Conservation (phyloP, 768 basidiomycete species). For the Rhodotorula paludigena region DNA sequence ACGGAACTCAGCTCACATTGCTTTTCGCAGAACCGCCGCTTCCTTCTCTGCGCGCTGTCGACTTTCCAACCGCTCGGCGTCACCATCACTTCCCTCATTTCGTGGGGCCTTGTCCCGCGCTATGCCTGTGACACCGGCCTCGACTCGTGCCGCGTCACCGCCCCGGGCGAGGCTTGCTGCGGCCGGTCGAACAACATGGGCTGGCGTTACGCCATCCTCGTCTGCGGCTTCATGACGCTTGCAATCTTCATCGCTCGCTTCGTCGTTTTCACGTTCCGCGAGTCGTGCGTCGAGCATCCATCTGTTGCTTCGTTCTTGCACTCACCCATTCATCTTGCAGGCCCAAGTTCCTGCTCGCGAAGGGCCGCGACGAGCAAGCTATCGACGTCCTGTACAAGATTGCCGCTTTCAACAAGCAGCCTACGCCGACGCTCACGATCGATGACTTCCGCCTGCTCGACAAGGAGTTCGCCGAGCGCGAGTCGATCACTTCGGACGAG, state of each 20-base stretch:
- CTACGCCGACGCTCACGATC: constrained; percentile 45
- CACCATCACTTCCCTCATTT: constrained; percentile 27
- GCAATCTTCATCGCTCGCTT: constrained; percentile 48
- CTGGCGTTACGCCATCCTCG: constrained; percentile 48
- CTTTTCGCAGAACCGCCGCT: constrained; percentile 14
- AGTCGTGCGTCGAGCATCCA: constrained; percentile 15
- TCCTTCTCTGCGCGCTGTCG: constrained; percentile 44
- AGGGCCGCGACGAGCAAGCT: constrained; percentile 48
- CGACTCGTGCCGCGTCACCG: constrained; percentile 33
- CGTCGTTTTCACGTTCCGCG: constrained; percentile 48
- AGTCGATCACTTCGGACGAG: constrained; percentile 33
- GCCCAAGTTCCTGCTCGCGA: constrained; percentile 49
- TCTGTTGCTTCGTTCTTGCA: background rate
- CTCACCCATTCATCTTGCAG: background rate
- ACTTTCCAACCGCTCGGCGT: constrained; percentile 51
- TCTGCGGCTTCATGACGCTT: constrained; percentile 46
- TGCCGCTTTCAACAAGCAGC: constrained; percentile 48
- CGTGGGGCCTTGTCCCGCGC: constrained; percentile 38
- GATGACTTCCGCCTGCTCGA: constrained; percentile 48
- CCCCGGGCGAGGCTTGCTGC: constrained; percentile 46
- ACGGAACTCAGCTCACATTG: background rate
- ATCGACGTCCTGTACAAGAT: constrained; percentile 49
- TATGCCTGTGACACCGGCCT: constrained; percentile 26
- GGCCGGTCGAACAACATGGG: constrained; percentile 47
- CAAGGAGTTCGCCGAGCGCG: constrained; percentile 10